phyloP scores from a whole-genome alignment of 768 basidiomycete genomes.

The Lyophyllum shimeji region DNA sequence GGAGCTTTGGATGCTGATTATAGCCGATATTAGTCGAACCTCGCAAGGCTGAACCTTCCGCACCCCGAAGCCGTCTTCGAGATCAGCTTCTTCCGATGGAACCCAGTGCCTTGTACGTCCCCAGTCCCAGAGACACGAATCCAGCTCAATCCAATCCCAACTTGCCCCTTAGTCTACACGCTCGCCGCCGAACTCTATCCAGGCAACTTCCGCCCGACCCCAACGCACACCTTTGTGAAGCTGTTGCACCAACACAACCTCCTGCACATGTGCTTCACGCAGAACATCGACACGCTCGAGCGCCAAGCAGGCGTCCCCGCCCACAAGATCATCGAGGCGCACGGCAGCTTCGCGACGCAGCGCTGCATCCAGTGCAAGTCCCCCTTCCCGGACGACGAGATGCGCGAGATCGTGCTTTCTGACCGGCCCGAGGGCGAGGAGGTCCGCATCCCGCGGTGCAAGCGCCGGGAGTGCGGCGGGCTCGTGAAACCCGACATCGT shows the following conservation, averaged over 20 bases:
- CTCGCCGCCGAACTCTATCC: constrained; percentile 94
- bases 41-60: constrained; percentile 77
- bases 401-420: constrained; percentile 40
- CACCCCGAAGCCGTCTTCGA: constrained; percentile 96
- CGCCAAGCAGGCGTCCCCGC: constrained; percentile 75
- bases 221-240: constrained; percentile 87
- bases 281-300: constrained; percentile 94
- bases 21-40: constrained; percentile 61
- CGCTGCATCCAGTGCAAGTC: constrained; percentile 75
- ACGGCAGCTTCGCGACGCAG: constrained; percentile 91
- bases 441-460: constrained; percentile 71
- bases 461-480: constrained; percentile 50
- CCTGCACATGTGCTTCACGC: constrained; percentile 81
- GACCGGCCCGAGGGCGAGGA: constrained; percentile 22
- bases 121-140: not conserved
- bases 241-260: constrained; percentile 70
- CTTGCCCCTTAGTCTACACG: constrained; percentile 64
- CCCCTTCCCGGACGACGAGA: constrained; percentile 61
- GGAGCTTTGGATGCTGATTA: not conserved
- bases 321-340: constrained; percentile 85
- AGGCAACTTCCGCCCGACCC: constrained; percentile 83
- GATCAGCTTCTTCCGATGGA: constrained; percentile 77
- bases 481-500: constrained; percentile 94
- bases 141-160: not conserved
- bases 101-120: constrained; percentile 75